Conservation (phyloP, 768 basidiomycete species). For the Roridomyces roridus region DNA sequence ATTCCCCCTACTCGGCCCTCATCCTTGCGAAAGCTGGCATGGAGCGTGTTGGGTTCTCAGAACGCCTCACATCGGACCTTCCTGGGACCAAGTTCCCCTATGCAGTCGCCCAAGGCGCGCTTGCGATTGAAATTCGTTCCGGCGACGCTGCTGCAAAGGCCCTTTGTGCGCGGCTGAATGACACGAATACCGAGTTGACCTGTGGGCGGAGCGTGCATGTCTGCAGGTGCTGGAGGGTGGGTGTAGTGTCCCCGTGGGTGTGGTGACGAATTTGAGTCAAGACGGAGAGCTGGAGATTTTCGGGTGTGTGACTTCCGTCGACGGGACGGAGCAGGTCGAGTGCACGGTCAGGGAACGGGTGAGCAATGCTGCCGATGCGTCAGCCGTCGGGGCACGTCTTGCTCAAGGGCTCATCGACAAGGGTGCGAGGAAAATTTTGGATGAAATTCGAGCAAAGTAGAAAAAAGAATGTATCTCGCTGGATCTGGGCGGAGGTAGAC, state of each 20-base stretch:
- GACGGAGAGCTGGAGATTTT: constrained; percentile 66
- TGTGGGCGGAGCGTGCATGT: constrained; percentile 89
- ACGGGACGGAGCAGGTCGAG: constrained; percentile 76
- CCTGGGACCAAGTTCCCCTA: constrained; percentile 77
- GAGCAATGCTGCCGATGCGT: constrained; percentile 57
- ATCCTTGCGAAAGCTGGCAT: constrained; percentile 97
- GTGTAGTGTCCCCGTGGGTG: constrained; percentile 96
- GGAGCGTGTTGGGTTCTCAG: constrained; percentile 73
- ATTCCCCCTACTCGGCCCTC: constrained; percentile 82
- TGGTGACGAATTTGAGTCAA: constrained; percentile 61
- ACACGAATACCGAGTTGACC: constrained; percentile 77
- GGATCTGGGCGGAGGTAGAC: constrained; percentile 24
- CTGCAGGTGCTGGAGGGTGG: constrained; percentile 93
- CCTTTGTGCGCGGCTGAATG: constrained; percentile 71
- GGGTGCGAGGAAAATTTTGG: constrained; percentile 82
- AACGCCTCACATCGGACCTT: constrained; percentile 80
- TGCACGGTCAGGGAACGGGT: constrained; percentile 62
- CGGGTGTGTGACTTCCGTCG: constrained; percentile 87
- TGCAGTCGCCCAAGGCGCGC: constrained; percentile 94
- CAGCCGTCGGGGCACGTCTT: constrained; percentile 68
- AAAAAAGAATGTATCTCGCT: constrained; percentile 27
- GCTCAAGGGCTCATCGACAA: constrained; percentile 67
- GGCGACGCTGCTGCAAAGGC: constrained; percentile 65
- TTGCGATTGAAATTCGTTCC: constrained; percentile 83
- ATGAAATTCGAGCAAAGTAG: constrained; percentile 63